Percentiles rank a stretch among this genome's conserved stretches.
phyloP scores from a whole-genome alignment of 441 rosid species.

The Corymbia calophylla region DNA sequence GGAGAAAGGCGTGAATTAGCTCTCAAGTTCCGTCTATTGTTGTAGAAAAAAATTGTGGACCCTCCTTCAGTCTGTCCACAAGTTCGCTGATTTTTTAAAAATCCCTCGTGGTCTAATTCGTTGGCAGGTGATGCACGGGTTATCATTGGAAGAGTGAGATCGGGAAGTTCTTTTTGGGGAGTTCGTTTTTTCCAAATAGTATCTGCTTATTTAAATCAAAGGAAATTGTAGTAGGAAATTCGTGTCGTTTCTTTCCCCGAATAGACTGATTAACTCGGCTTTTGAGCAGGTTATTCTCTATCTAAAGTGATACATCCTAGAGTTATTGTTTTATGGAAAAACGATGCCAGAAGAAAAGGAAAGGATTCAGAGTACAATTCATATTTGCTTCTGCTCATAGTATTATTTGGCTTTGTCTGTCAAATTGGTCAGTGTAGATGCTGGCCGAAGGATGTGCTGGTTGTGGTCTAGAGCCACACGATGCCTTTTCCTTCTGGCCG shows the following conservation, averaged over 20 bases:
- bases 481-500: not conserved
- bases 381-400: not conserved
- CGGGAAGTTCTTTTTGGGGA: not conserved
- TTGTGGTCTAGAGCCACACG: not conserved
- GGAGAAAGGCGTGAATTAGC: constrained; percentile 52
- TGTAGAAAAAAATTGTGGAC: constrained; percentile 10
- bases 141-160: not conserved
- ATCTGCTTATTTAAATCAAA: not conserved
- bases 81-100: not conserved
- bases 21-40: constrained; percentile 1
- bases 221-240: not conserved
- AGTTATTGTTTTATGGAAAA: not conserved
- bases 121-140: not conserved
- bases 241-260: not conserved
- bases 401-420: not conserved
- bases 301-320: not conserved
- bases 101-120: not conserved
- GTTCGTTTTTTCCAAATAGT: not conserved
- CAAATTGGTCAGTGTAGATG: not conserved
- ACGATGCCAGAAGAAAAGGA: not conserved
- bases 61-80: not conserved
- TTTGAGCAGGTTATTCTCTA: not conserved
- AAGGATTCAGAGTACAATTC: not conserved
- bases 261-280: not conserved
- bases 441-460: not conserved